Conservation (phyloP, 1,284 basidiomycete genomes). For the Fereydounia khargensis region DNA sequence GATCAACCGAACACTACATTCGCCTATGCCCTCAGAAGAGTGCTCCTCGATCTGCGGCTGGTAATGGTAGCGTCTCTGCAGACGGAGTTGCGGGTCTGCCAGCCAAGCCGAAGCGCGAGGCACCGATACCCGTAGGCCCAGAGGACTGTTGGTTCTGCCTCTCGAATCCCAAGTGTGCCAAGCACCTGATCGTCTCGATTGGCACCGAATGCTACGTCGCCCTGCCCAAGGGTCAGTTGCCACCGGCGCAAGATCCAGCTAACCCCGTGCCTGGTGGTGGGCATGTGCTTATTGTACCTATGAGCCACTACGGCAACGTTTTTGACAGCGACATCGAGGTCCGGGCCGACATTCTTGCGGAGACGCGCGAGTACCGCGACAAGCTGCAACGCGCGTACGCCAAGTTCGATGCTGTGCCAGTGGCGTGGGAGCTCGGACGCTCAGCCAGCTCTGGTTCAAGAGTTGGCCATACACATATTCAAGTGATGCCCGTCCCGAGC, state of each 20-base stretch:
- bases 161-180: conserved; percentile 44
- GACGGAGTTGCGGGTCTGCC: conserved; percentile 7
- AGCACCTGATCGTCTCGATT: conserved; percentile 46
- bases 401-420: background rate
- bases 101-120: conserved; percentile 4
- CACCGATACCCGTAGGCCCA: conserved; percentile 41
- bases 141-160: conserved; percentile 56
- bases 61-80: background rate
- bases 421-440: background rate
- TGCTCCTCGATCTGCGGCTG: background rate
- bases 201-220: conserved; percentile 44
- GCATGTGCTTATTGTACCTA: conserved; percentile 48
- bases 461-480: background rate
- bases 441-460: background rate
- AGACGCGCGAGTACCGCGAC: background rate
- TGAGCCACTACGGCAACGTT: conserved; percentile 27
- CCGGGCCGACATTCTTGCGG: background rate
- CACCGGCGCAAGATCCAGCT: conserved; percentile 4
- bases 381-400: background rate
- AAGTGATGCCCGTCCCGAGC: background rate
- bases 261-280: conserved; percentile 39
- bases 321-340: background rate
- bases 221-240: conserved; percentile 48
- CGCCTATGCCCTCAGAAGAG: conserved; percentile 25
- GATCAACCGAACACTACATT: conserved; percentile 30